Percentiles rank a stretch among this genome's conserved stretches.
phyloP scores from a whole-genome alignment of 495 filamentous ascomycete genomes.

The Poronia punctata region DNA sequence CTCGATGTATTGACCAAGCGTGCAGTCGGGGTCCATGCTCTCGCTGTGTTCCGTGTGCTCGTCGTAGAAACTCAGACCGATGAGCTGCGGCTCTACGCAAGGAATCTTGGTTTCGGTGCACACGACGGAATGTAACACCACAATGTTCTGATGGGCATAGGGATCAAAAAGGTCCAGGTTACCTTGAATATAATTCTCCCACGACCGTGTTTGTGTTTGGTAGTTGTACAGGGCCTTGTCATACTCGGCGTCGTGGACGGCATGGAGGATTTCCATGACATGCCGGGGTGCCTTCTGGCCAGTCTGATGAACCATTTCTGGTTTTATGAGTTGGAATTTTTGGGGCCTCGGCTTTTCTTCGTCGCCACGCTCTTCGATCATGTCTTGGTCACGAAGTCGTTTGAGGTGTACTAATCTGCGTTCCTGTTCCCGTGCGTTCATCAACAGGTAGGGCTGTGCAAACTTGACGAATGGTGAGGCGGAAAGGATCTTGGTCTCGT shows the following conservation, averaged over 20 bases:
- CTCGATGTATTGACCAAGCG: slow-evolving; percentile 92
- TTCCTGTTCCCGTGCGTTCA: slow-evolving; percentile 86
- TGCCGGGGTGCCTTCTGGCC: slow-evolving; percentile 70
- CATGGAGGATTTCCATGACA: slow-evolving; percentile 86
- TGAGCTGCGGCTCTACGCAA: slow-evolving; percentile 79
- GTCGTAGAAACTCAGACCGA: slow-evolving; percentile 86
- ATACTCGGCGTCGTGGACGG: slow-evolving; percentile 92
- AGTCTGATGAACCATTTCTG: slow-evolving; percentile 84
- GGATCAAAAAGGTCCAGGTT: slow-evolving; percentile 86
- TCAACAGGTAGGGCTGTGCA: slow-evolving; percentile 84
- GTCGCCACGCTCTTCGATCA: slow-evolving; percentile 44
- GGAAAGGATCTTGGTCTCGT: slow-evolving; percentile 87
- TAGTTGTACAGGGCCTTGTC: slow-evolving; percentile 93
- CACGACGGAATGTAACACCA: slow-evolving; percentile 88
- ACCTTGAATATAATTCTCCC: slow-evolving; percentile 85
- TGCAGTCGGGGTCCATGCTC: slow-evolving; percentile 75
- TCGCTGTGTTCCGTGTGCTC: slow-evolving; percentile 59
- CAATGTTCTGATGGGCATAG: slow-evolving; percentile 88
- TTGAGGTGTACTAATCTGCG: slow-evolving; percentile 71
- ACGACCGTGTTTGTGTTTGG: slow-evolving; percentile 86
- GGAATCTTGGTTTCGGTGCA: slow-evolving; percentile 87
- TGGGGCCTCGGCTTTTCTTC: slow-evolving; percentile 56
- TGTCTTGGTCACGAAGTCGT: slow-evolving; percentile 71
- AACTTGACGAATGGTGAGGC: slow-evolving; percentile 96
- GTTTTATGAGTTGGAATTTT: slow-evolving; percentile 82